Conservation (phyloP, 2,329 filamentous ascomycete genomes). For the Pyrenochaeta sp. region DNA sequence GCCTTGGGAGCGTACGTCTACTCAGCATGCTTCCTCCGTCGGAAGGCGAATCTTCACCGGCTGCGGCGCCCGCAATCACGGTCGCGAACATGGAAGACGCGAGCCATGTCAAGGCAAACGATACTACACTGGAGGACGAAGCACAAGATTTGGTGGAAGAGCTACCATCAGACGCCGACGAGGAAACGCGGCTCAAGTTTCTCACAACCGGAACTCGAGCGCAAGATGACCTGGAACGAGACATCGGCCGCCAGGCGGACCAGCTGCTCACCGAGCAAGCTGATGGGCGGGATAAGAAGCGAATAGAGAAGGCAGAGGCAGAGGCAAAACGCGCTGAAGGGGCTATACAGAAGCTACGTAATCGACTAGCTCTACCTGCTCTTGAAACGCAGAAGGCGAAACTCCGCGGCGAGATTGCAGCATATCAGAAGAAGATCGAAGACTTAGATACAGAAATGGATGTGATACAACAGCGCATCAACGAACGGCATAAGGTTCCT, state of each 20-base stretch:
- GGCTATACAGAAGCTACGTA: conserved; percentile 69
- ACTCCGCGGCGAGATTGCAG: conserved; percentile 71
- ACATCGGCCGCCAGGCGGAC: conserved; percentile 76
- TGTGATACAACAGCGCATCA: conserved; percentile 83
- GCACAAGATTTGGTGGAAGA: conserved; percentile 24
- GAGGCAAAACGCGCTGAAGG: conserved; percentile 67
- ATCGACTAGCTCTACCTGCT: conserved; percentile 64
- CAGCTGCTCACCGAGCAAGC: conserved; percentile 68
- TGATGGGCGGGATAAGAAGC: conserved; percentile 69
- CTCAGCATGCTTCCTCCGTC: conserved; percentile 19
- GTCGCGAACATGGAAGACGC: conserved; percentile 13
- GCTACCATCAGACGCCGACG: conserved; percentile 47
- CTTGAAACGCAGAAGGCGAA: conserved; percentile 66
- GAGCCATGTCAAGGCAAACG: conserved; percentile 12
- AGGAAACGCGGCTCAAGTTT: conserved; percentile 51
- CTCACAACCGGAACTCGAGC: conserved; percentile 65
- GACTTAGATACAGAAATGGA: conserved; percentile 75
- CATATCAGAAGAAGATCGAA: conserved; percentile 70
- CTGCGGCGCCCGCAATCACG: conserved; percentile 17
- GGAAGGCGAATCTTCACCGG: conserved; percentile 12
- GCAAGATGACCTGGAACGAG: conserved; percentile 89
- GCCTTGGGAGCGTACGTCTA: neutral
- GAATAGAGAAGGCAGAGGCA: conserved; percentile 64
- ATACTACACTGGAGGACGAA: conserved; percentile 13
- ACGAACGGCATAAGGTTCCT: conserved; percentile 71